A percentile compares a stretch with the other conserved stretches of the same genome.
phyloP scores from a whole-genome alignment of 495 filamentous ascomycete species.

The Hypoxylon lenormandii region DNA sequence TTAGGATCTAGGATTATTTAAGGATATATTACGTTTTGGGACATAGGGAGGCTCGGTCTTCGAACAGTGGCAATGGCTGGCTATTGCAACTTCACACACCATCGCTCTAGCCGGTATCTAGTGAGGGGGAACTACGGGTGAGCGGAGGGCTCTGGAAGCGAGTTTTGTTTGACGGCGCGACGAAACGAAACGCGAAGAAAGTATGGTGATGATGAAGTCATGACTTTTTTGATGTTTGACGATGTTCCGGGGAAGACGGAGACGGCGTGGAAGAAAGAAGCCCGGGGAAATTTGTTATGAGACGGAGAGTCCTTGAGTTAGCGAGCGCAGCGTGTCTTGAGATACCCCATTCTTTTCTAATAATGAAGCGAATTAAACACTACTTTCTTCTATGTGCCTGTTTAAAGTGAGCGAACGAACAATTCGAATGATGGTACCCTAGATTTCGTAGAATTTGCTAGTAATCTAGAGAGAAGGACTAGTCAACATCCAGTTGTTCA shows the following conservation, averaged over 20 bases:
- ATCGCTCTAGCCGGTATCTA: conserved; percentile 18
- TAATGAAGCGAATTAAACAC: conserved; percentile 36
- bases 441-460: too few relatives aligned
- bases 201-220: conserved; percentile 16
- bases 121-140: not conserved
- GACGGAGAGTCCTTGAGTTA: conserved; percentile 24
- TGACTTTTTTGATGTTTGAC: conserved; percentile 33
- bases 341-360: conserved; percentile 49
- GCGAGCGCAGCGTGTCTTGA: conserved; percentile 43
- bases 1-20: conserved; percentile 18
- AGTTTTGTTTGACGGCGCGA: conserved; percentile 14
- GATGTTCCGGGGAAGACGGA: conserved; percentile 15
- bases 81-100: conserved; percentile 20
- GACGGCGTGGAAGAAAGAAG: not conserved
- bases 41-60: conserved; percentile 28
- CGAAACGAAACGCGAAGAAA: conserved; percentile 25
- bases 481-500: too few relatives aligned
- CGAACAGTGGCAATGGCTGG: conserved; percentile 26
- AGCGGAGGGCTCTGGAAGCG: conserved; percentile 50
- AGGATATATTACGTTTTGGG: conserved; percentile 3
- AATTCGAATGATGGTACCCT: too few relatives aligned
- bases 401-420: too few relatives aligned
- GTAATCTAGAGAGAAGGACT: too few relatives aligned
- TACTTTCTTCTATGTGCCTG: not conserved
- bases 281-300: conserved; percentile 40